Percentiles rank a stretch among this genome's conserved stretches.
These are phyloP conservation scores for Ilex aquifolium DNA, from an alignment of 257 asterid species.

Conservation along the genomic window DNA sequence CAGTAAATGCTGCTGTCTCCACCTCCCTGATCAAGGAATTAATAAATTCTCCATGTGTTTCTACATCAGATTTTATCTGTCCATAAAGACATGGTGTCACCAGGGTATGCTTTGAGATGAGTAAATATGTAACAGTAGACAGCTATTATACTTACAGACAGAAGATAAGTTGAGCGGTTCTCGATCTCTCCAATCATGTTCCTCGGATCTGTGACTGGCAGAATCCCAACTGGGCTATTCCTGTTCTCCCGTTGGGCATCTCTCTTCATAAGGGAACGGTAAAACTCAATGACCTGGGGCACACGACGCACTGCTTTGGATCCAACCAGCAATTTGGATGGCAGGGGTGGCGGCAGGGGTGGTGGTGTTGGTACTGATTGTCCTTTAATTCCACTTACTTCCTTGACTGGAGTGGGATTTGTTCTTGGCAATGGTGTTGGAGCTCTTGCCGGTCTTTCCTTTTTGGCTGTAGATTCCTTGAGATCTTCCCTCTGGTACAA, in stretches of 20 bases:
- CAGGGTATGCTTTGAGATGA: neutral
- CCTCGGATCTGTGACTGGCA: conserved; percentile 37
- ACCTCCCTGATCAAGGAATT: conserved; percentile 70
- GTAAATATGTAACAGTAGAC: too few species aligned
- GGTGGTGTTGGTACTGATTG: neutral
- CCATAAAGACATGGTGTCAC: neutral
- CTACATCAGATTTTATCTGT: conserved; percentile 81
- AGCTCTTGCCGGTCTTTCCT: conserved; percentile 6
- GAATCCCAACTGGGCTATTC: conserved; percentile 19
- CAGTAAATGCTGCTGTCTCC: conserved; percentile 64
- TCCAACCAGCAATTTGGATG: conserved; percentile 42
- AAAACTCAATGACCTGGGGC: conserved; percentile 88
- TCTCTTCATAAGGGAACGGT: conserved; percentile 72
- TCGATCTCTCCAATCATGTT: conserved; percentile 96
- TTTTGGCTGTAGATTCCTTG: conserved; percentile 4
- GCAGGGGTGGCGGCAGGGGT: conserved; percentile 33
- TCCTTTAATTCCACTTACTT: conserved; percentile 2
- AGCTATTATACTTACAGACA: conserved; percentile 47
- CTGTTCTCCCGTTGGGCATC: conserved; percentile 55
- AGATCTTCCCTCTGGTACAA: conserved; percentile 9
- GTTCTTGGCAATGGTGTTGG: neutral
- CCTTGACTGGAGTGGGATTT: neutral
- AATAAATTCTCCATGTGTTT: conserved; percentile 73
- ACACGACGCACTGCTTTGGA: conserved; percentile 45
- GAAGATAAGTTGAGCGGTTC: conserved; percentile 76